Base-by-base conservation (phyloP, 306 rosid species). In the Vachellia collinsii region DNA sequence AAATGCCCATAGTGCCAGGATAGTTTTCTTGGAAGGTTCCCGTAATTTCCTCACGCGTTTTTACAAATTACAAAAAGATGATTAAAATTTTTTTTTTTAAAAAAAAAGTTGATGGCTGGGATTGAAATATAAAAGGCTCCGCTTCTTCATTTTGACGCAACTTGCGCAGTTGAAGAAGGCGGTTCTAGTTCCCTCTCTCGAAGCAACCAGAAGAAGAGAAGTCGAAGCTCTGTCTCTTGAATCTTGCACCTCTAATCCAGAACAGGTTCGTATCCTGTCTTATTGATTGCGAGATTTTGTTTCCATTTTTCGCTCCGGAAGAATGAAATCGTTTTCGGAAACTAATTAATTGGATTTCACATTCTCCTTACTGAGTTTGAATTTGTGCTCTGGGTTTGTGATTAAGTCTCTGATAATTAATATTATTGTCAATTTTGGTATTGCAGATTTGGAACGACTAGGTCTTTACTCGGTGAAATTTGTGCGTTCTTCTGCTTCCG, bases 11-110 rank as follows among this genome's bases (percentile, higher is more conserved):
- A 23, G 8, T 3, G 64, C 66, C 54, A 3, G 71, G 48, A 70
- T 41, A 1, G 72, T 75, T 78, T 86, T 38, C 78, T 1, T 42
- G 12, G 97, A 94, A 89, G 19, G 4, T 92, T 92, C 94, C 74
- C 79, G 89, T 77, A 77, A 62, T 77, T 81, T 90, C 89, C 41
- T 70, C 71, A 81, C 90, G 86, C 91, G 88, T 74, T 54, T 42
- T 17, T 54, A 20, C 36, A 41, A n/a, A 3, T 39, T 38, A 16
- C 13, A 29, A 76, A 43, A 50, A 0, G 42, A 38, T 38, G 6
- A 19, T 16, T 17, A 17, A 51, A 51, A 16, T 8, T n/a, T n/a
- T n/a, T n/a, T n/a, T n/a, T n/a, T n/a, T 14, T 48, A 6, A 43
- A 48, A 46, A 16, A 0, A 6, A 62, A 4, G 41, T 54, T 76